Evolutionary conservation across 176 grass and related monocot species (phyloP), one percentile per base, ranked within the genome.

Genomic region (Paspalum notatum): DNA sequence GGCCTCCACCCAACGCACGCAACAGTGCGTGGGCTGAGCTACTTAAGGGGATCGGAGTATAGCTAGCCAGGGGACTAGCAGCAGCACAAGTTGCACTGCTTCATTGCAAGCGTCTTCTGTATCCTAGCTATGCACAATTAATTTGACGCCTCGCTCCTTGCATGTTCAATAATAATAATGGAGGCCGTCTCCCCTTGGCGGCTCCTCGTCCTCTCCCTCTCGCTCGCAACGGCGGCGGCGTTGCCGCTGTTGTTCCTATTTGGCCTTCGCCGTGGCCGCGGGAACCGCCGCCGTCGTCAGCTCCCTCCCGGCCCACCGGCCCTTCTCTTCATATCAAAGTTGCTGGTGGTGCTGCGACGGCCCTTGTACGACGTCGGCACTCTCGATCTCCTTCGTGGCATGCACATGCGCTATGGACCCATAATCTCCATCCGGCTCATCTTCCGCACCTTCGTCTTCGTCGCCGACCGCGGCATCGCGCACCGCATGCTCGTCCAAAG

Each of bases 401-500:
- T 90, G 25, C 89, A 77, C 56, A 52, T 47, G 56, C 66, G 79
- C 25, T 25, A 87, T 5, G 86, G 91, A 26, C 80, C 91, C 42
- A 20, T 90, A 66, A 68, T 93, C 50, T 57, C 87, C 72, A 0
- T 91, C 74, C 86, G 81, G 10, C 51, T 87, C 18, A 18, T 84
- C 64, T 67, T 22, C 84, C 56, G 43, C 55, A 85, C 87, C 16
- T 42, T 86, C 32, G 60, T 95, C 50, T 91, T 91, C 85, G 66
- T 95, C 77, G 64, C 73, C 41, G 87, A 89, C 54, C 74, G 89
- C 64, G 54, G 8, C 16, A 3, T 94, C 9, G 74, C 86, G 3
- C 87, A 94, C 85, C 48, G 62, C 37, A 52, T 70, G 41, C 77
- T 94, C 68, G 77, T 91, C 45, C 86, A 80, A 40, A 50, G 80